These are phyloP conservation scores for Firmiana major DNA, from an alignment of 345 rosid genomes.

Conservation along the genomic window DNA sequence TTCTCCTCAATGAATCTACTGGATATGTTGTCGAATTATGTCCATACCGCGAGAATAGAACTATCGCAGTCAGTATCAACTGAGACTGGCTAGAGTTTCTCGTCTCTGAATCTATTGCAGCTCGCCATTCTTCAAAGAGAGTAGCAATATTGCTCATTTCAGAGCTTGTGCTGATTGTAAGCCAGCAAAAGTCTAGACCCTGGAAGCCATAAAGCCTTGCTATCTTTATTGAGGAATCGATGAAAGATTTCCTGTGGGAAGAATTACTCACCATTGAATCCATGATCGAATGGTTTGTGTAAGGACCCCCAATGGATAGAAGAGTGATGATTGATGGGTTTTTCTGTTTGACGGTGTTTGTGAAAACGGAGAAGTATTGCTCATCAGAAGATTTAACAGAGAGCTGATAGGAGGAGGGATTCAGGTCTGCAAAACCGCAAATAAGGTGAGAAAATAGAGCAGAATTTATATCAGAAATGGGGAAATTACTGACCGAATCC, in stretches of 20 bases:
- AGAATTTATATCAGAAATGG: conserved; percentile 21
- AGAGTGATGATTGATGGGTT: conserved; percentile 24
- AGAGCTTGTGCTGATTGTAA: background rate
- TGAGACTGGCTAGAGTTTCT: background rate
- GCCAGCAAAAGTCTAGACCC: conserved; percentile 28
- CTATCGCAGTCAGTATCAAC: conserved; percentile 12
- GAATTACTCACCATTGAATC: conserved; percentile 14
- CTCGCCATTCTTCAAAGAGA: conserved; percentile 24
- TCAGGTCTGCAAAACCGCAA: conserved; percentile 23
- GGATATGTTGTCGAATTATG: background rate
- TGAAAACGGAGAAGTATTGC: conserved; percentile 10
- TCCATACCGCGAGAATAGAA: background rate
- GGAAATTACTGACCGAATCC: conserved; percentile 15
- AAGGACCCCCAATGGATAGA: conserved; percentile 15
- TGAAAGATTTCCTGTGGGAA: conserved; percentile 3
- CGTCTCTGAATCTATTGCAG: conserved; percentile 13
- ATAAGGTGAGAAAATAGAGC: conserved; percentile 32
- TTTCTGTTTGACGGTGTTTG: conserved; percentile 7
- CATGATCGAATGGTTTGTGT: background rate
- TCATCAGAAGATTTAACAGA: background rate
- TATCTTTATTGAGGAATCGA: conserved; percentile 2
- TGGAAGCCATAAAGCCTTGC: conserved; percentile 22
- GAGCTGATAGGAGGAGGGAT: conserved; percentile 21
- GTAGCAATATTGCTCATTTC: conserved; percentile 14
- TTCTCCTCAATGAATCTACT: conserved; percentile 12